These are phyloP conservation scores for Boehmeria nivea DNA, from an alignment of 306 rosid species.

Conservation along the genomic window DNA sequence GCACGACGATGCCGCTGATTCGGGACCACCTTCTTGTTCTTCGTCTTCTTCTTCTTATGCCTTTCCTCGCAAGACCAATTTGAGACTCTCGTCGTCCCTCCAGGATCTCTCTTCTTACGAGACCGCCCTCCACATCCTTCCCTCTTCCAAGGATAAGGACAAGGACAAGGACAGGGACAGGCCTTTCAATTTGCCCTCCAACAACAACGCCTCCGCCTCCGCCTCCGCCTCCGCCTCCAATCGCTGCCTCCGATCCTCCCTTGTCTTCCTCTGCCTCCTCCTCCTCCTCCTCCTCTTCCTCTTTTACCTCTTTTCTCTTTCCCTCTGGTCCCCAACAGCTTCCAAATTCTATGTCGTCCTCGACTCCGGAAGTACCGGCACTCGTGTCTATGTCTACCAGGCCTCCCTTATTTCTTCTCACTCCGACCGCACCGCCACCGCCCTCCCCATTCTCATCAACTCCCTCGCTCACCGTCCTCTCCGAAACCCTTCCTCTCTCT, in stretches of 20 bases:
- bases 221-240: no score
- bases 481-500: conserved; percentile 39
- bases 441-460: conserved; percentile 64
- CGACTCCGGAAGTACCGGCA: conserved; percentile 92
- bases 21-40: neutral
- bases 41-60: conserved; percentile 9
- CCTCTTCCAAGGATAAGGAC: no score
- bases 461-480: conserved; percentile 33
- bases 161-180: no score
- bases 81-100: conserved; percentile 69
- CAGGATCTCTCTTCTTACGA: conserved; percentile 68
- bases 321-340: conserved; percentile 50
- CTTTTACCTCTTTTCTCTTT: conserved; percentile 41
- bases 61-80: conserved; percentile 38
- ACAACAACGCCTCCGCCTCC: no score
- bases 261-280: neutral
- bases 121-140: neutral
- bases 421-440: no score
- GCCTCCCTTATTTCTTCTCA: conserved; percentile 35
- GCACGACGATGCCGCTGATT: conserved; percentile 19
- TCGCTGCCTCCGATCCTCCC: no score
- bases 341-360: conserved; percentile 74
- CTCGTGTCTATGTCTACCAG: conserved; percentile 67
- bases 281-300: conserved; percentile 44
- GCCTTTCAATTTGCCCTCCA: conserved; percentile 28